Evolutionary conservation across 257 asterid species (phyloP).

Genomic region (Fraxinus excelsior): DNA sequence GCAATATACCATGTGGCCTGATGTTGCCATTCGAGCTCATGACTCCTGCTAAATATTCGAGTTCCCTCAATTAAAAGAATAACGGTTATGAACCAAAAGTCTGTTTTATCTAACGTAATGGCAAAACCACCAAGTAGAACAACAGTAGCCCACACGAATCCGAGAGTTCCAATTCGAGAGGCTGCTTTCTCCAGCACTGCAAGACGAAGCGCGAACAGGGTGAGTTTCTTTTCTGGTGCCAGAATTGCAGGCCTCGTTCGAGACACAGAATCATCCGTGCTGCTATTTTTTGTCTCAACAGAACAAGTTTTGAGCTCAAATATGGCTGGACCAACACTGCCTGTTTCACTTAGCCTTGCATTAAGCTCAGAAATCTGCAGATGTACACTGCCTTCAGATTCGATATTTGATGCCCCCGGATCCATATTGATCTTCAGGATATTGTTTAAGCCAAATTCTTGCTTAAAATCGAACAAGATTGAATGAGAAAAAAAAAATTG

Average conservation of each 20-base stretch:
- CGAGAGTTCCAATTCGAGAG: slow-evolving; percentile 80
- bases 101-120: slow-evolving; percentile 67
- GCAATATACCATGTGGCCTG: slow-evolving; percentile 84
- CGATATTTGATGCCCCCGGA: slow-evolving; percentile 41
- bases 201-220: slow-evolving; percentile 86
- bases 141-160: slow-evolving; percentile 96
- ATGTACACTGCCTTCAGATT: slow-evolving; percentile 51
- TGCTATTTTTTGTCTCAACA: slow-evolving; percentile 44
- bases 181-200: slow-evolving; percentile 91
- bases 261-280: slow-evolving; percentile 23
- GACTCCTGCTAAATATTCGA: slow-evolving; percentile 82
- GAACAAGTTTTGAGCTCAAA: slow-evolving; percentile 46
- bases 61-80: slow-evolving; percentile 77
- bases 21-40: slow-evolving; percentile 96
- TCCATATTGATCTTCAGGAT: slow-evolving; percentile 39
- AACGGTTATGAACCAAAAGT: slow-evolving; percentile 90
- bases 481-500: not conserved
- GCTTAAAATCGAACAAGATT: not conserved
- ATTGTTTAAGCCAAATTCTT: not conserved
- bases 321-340: slow-evolving; percentile 37
- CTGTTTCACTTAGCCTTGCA: slow-evolving; percentile 29
- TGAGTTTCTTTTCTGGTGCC: slow-evolving; percentile 86
- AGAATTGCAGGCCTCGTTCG: slow-evolving; percentile 28
- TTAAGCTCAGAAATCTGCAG: slow-evolving; percentile 56
- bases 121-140: slow-evolving; percentile 97